A percentile compares a stretch with the other conserved stretches of the same genome.
Evolutionary conservation across 1,284 basidiomycete genomes (phyloP).

Genomic region (Ganoderma multipileum): DNA sequence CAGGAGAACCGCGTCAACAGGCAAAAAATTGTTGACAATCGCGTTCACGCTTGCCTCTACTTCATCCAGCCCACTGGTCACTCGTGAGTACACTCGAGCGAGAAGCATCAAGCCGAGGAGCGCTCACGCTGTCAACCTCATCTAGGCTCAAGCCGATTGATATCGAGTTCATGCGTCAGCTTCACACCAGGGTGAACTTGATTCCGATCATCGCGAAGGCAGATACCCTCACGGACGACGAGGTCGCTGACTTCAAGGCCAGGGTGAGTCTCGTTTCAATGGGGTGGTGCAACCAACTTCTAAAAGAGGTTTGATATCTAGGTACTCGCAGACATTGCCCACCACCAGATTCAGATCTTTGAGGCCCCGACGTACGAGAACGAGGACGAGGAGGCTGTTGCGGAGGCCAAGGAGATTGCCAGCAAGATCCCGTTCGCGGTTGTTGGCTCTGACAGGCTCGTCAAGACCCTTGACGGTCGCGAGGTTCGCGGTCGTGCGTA

Average conservation of each 20-base stretch:
- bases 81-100: conserved; percentile 71
- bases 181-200: conserved; percentile 96
- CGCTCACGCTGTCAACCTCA: conserved; percentile 15
- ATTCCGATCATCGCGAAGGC: conserved; percentile 97
- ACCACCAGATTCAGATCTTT: conserved; percentile 96
- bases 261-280: conserved; percentile 58
- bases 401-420: conserved; percentile 95
- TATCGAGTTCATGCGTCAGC: conserved; percentile 95
- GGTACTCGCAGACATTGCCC: conserved; percentile 90
- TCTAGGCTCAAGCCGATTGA: conserved; percentile 92
- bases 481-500: conserved; percentile 92
- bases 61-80: conserved; percentile 98
- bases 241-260: conserved; percentile 90
- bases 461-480: conserved; percentile 85
- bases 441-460: conserved; percentile 88
- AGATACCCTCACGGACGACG: conserved; percentile 96
- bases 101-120: conserved; percentile 2
- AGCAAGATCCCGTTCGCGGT: conserved; percentile 98
- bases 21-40: conserved; percentile 85
- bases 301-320: conserved; percentile 37
- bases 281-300: not conserved
- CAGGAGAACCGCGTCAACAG: conserved; percentile 98
- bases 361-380: conserved; percentile 95
- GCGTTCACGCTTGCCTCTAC: conserved; percentile 94
- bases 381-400: conserved; percentile 96